A percentile compares a stretch with the other conserved stretches of the same genome.
Conservation (phyloP, 805 yeast genomes). For the Saturnispora quitensis region DNA sequence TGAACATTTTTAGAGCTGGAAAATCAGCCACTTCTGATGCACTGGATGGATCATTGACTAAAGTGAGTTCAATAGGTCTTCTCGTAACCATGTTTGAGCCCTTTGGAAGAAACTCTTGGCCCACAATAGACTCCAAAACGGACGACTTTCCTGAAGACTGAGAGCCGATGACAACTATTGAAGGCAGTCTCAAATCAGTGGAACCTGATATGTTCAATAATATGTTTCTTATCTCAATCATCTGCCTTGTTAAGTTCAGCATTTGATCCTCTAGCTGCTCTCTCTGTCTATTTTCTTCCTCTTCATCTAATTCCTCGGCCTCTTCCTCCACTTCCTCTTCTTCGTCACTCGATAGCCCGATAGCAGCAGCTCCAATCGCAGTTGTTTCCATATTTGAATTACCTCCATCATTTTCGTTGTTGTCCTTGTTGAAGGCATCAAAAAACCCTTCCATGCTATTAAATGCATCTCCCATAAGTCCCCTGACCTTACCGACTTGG, state of each 20-base stretch:
- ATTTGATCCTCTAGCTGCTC: conserved; percentile 69
- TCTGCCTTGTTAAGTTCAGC: conserved; percentile 82
- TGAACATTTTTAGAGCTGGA: conserved; percentile 77
- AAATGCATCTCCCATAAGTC: conserved; percentile 45
- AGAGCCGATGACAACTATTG: conserved; percentile 94
- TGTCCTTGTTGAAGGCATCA: conserved; percentile 12
- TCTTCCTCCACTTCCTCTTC: conserved; percentile 37
- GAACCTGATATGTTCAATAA: conserved; percentile 64
- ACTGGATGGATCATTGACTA: conserved; percentile 71
- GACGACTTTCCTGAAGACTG: conserved; percentile 97
- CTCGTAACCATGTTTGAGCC: conserved; percentile 98
- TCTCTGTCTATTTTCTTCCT: conserved; percentile 35
- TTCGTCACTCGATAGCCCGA: conserved; percentile 29
- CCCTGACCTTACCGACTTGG: conserved; percentile 52
- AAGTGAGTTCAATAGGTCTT: conserved; percentile 90
- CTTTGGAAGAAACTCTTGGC: conserved; percentile 95
- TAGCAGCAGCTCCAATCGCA: conserved; percentile 37
- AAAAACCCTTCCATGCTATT: conserved; percentile 33
- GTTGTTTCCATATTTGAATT: conserved; percentile 14
- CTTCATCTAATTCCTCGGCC: conserved; percentile 34
- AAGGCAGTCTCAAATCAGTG: conserved; percentile 75
- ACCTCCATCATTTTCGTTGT: conserved; percentile 15
- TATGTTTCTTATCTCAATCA: conserved; percentile 89
- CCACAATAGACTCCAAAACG: conserved; percentile 91
- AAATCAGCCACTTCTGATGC: conserved; percentile 89